These are phyloP conservation scores for Pisolithus sp. DNA, from an alignment of 768 basidiomycete genomes.

Conservation along the genomic window DNA sequence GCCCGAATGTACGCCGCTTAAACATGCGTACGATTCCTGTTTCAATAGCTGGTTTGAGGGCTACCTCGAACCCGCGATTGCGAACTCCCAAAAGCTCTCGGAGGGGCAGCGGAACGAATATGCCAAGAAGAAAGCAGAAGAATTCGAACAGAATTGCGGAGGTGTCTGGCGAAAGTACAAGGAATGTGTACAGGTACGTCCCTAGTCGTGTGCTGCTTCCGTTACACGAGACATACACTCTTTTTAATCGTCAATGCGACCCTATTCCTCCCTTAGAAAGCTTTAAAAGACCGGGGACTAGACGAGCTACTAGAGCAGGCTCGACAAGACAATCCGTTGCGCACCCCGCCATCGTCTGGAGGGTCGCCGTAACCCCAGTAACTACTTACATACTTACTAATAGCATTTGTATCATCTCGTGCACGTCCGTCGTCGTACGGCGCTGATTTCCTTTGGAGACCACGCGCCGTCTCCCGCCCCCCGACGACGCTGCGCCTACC, in stretches of 20 bases:
- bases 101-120: conserved; percentile 49
- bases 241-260: background rate
- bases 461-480: background rate
- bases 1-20: conserved; percentile 81
- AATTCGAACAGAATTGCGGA: conserved; percentile 84
- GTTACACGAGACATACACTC: background rate
- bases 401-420: too few species aligned
- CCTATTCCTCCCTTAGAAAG: conserved; percentile 44
- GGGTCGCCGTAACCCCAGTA: too few species aligned
- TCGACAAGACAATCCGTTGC: conserved; percentile 69
- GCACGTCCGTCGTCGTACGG: too few species aligned
- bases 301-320: conserved; percentile 75
- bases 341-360: conserved; percentile 43
- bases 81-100: conserved; percentile 32
- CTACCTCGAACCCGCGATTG: conserved; percentile 79
- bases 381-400: too few species aligned
- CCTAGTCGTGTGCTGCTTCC: background rate
- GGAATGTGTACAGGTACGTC: conserved; percentile 72
- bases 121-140: conserved; percentile 74
- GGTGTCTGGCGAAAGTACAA: conserved; percentile 76
- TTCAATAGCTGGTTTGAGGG: conserved; percentile 98
- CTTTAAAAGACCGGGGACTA: conserved; percentile 72
- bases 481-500: background rate
- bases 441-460: background rate
- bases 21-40: conserved; percentile 86